phyloP scores from a whole-genome alignment of 441 rosid genomes.

The Theobroma grandiflorum region DNA sequence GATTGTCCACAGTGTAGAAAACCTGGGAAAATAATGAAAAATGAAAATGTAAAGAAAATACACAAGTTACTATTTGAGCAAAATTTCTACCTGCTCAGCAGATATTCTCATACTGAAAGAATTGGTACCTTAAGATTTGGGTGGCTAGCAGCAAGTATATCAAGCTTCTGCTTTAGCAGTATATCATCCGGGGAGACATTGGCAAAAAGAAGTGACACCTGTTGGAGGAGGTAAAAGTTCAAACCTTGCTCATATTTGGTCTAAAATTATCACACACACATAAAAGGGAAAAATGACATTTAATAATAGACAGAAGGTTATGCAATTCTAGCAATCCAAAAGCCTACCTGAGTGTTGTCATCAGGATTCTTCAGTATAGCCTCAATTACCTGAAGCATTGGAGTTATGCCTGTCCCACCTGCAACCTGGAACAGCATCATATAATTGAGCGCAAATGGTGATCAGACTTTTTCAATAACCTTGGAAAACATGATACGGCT shows the following conservation, averaged over 20 bases:
- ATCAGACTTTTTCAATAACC: neutral
- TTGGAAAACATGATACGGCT: constrained; percentile 14
- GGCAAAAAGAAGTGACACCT: constrained; percentile 88
- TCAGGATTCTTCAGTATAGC: constrained; percentile 89
- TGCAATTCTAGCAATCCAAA: constrained; percentile 21
- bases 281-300: neutral
- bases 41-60: neutral
- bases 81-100: neutral
- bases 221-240: constrained; percentile 27
- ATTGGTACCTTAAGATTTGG: constrained; percentile 84
- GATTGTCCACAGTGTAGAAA: constrained; percentile 89
- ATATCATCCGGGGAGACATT: constrained; percentile 97
- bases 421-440: constrained; percentile 66
- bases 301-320: constrained; percentile 8
- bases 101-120: constrained; percentile 16
- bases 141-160: constrained; percentile 72
- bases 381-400: constrained; percentile 97
- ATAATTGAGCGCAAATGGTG: constrained; percentile 19
- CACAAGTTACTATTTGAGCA: neutral
- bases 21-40: constrained; percentile 47
- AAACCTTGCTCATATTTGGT: constrained; percentile 15
- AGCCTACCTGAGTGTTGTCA: constrained; percentile 85
- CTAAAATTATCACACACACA: constrained; percentile 5
- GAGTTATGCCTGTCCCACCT: constrained; percentile 97
- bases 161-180: constrained; percentile 89